These are phyloP conservation scores for Gautieria morchelliformis DNA, from an alignment of 768 basidiomycete genomes.

Conservation along the genomic window DNA sequence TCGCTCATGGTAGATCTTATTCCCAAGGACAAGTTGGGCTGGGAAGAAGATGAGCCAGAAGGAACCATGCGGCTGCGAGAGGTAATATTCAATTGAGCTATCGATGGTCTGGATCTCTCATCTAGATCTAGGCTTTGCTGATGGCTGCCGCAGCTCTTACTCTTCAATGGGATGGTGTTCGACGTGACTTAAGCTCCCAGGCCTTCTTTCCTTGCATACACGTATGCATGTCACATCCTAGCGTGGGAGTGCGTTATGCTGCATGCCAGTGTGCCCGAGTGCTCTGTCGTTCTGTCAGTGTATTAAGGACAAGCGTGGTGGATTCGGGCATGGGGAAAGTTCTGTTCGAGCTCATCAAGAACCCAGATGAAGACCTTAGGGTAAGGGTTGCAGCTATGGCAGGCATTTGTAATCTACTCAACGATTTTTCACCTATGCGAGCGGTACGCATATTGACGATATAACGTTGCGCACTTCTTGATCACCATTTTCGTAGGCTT, in stretches of 20 bases:
- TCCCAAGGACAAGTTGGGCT: slow-evolving; percentile 36
- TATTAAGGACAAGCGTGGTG: slow-evolving; percentile 75
- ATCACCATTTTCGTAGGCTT: slow-evolving; percentile 24
- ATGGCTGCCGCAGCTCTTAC: slow-evolving; percentile 64
- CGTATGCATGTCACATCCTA: slow-evolving; percentile 45
- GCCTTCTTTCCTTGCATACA: slow-evolving; percentile 45
- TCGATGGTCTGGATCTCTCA: not conserved
- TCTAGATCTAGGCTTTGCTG: slow-evolving; percentile 48
- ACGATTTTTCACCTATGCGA: slow-evolving; percentile 75
- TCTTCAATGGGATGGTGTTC: slow-evolving; percentile 63
- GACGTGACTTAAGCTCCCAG: slow-evolving; percentile 52
- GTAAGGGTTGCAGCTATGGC: slow-evolving; percentile 64
- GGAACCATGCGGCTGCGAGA: slow-evolving; percentile 51
- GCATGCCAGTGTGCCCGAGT: slow-evolving; percentile 82
- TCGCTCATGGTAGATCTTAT: slow-evolving; percentile 44
- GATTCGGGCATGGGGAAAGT: slow-evolving; percentile 72
- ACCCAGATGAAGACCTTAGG: slow-evolving; percentile 53
- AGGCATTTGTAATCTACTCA: slow-evolving; percentile 78
- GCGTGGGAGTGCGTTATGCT: slow-evolving; percentile 72
- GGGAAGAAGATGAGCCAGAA: slow-evolving; percentile 67
- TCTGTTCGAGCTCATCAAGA: slow-evolving; percentile 50
- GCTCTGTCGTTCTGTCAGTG: slow-evolving; percentile 67
- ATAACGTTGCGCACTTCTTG: not conserved
- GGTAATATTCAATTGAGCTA: slow-evolving; percentile 24
- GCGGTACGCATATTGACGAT: slow-evolving; percentile 35